Evolutionary conservation across 139 green algal genomes (phyloP).

Genomic region (Desmodesmus armatus): DNA sequence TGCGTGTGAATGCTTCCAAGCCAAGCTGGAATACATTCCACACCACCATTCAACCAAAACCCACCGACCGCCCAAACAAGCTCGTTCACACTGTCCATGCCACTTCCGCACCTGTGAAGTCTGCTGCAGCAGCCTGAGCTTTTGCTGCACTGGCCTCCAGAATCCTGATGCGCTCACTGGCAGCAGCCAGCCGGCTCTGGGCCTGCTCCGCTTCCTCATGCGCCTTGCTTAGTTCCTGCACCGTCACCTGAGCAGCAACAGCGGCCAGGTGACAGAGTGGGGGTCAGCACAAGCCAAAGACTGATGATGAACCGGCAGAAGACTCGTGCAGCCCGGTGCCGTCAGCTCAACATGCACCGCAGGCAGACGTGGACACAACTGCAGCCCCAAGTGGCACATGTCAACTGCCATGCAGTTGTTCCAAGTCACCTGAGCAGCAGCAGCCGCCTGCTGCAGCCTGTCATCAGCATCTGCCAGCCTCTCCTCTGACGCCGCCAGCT

Average conservation of each 20-base stretch:
- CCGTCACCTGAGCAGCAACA: neutral
- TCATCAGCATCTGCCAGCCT: neutral
- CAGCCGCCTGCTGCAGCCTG: slow-evolving; percentile 12
- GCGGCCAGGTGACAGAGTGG: neutral
- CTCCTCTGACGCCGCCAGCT: too few relatives aligned
- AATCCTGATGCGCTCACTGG: neutral
- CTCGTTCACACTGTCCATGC: too few relatives aligned
- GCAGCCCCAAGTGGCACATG: too few relatives aligned
- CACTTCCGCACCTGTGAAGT: too few relatives aligned
- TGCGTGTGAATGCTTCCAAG: neutral
- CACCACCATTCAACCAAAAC: too few relatives aligned
- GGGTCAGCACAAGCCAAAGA: too few relatives aligned
- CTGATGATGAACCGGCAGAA: too few relatives aligned
- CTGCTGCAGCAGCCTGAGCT: slow-evolving; percentile 9
- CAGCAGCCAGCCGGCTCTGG: neutral
- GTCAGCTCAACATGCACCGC: too few relatives aligned
- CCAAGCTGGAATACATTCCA: neutral
- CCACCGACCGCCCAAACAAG: too few relatives aligned
- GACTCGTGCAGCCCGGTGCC: too few relatives aligned
- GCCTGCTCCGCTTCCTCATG: slow-evolving; percentile 8
- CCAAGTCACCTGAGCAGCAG: neutral
- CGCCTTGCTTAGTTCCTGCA: slow-evolving; percentile 6
- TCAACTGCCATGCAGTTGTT: too few relatives aligned
- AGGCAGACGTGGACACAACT: too few relatives aligned
- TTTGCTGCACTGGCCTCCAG: neutral